Evolutionary conservation across 2,329 filamentous ascomycete genomes (phyloP).

Genomic region (Exophiala bonariae): DNA sequence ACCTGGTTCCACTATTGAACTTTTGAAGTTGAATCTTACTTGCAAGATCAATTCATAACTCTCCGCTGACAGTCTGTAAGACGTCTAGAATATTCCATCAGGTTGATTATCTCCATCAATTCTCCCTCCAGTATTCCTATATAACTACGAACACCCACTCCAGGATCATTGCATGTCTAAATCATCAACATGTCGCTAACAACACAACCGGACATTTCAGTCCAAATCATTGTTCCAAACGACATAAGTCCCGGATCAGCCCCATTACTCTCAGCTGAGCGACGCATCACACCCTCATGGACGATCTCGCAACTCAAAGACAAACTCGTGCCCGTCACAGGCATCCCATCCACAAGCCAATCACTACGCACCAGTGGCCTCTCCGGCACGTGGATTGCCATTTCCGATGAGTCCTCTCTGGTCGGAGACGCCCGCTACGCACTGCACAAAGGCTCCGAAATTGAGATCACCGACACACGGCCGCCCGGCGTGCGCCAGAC

Average conservation of each 20-base stretch:
- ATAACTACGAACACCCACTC: no score
- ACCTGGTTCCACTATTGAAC: no score
- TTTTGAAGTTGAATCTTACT: no score
- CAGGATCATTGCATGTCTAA: no score
- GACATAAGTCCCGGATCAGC: conserved; percentile 26
- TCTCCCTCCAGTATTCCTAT: no score
- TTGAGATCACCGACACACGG: conserved; percentile 37
- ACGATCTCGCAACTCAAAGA: conserved; percentile 78
- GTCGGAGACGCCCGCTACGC: conserved; percentile 29
- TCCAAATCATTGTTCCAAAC: conserved; percentile 28
- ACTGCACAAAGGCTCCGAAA: conserved; percentile 42
- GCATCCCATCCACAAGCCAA: conserved; percentile 79
- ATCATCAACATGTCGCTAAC: conserved; percentile 26
- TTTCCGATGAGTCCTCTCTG: conserved; percentile 14
- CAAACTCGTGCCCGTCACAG: conserved; percentile 90
- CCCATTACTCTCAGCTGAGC: conserved; percentile 67
- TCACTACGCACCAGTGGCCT: conserved; percentile 66
- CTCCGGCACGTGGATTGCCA: conserved; percentile 16
- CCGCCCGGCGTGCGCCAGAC: conserved; percentile 68
- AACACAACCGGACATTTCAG: conserved; percentile 30
- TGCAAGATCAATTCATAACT: no score
- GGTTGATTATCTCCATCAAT: no score
- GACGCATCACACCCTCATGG: conserved; percentile 91
- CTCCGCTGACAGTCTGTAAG: no score
- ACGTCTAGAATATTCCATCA: no score